phyloP scores from a whole-genome alignment of 2,329 filamentous ascomycete genomes.

The Colletotrichum coccodes region DNA sequence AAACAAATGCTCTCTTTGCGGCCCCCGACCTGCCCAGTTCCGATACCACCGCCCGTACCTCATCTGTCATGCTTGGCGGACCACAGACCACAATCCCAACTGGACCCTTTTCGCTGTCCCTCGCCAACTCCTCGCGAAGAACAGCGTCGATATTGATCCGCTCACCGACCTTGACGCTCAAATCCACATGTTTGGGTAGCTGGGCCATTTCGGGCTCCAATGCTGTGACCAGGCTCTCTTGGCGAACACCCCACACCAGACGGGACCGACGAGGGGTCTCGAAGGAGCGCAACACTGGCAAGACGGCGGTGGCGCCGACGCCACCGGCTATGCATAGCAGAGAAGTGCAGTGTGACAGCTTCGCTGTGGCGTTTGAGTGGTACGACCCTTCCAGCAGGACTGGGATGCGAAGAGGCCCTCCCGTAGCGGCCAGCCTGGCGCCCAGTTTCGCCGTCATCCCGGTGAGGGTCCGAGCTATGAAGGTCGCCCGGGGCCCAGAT shows the following conservation, averaged over 20 bases:
- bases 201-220: slow-evolving; percentile 30
- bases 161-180: slow-evolving; percentile 36
- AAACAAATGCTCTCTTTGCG: slow-evolving; percentile 35
- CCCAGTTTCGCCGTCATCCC: slow-evolving; percentile 38
- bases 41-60: slow-evolving; percentile 38
- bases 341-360: slow-evolving; percentile 12
- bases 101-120: slow-evolving; percentile 31
- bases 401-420: slow-evolving; percentile 27
- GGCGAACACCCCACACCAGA: slow-evolving; percentile 40
- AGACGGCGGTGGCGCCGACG: slow-evolving; percentile 42
- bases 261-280: slow-evolving; percentile 25
- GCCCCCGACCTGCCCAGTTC: slow-evolving; percentile 32
- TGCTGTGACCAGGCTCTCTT: slow-evolving; percentile 31
- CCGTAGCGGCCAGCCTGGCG: slow-evolving; percentile 6
- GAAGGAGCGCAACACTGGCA: slow-evolving; percentile 37
- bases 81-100: slow-evolving; percentile 42
- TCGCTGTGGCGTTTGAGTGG: slow-evolving; percentile 32
- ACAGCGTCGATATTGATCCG: slow-evolving; percentile 38
- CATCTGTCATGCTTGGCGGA: slow-evolving; percentile 41
- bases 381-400: slow-evolving; percentile 43
- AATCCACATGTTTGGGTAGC: slow-evolving; percentile 32
- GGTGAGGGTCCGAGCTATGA: slow-evolving; percentile 37
- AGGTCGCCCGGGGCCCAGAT: slow-evolving; percentile 28
- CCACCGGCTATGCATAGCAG: slow-evolving; percentile 44
- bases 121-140: slow-evolving; percentile 35